Conservation (phyloP, 1,284 basidiomycete genomes). For the Ceratorhiza oryzae-sativae region DNA sequence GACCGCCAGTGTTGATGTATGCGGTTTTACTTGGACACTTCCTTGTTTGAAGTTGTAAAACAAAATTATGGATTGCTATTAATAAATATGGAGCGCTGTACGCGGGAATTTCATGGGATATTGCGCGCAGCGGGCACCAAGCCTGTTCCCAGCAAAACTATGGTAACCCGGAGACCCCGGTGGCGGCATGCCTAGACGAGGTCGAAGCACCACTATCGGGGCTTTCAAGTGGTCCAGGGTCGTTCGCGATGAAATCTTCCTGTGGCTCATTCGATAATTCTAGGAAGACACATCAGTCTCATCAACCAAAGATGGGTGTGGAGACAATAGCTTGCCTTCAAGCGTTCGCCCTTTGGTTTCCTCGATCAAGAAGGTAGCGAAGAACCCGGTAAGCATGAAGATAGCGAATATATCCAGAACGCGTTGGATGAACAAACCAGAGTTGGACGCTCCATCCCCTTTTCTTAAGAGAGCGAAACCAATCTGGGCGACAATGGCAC, state of each 20-base stretch:
- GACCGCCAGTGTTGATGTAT: no score
- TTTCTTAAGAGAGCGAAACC: slow-evolving; percentile 75
- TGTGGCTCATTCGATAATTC: slow-evolving; percentile 44
- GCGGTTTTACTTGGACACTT: no score
- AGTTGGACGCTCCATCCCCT: slow-evolving; percentile 59
- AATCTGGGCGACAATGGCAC: slow-evolving; percentile 83
- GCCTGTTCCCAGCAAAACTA: no score
- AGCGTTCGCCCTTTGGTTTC: slow-evolving; percentile 75
- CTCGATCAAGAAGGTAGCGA: slow-evolving; percentile 76
- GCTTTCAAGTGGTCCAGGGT: slow-evolving; percentile 21
- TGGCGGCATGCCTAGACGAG: no score
- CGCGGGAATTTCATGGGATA: no score
- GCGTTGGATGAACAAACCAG: slow-evolving; percentile 57
- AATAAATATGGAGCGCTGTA: no score
- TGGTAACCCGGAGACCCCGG: no score
- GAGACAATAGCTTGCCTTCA: slow-evolving; percentile 57
- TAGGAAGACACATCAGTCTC: no score
- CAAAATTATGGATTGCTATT: no score
- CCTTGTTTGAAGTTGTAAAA: no score
- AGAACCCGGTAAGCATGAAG: slow-evolving; percentile 82
- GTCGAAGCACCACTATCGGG: slow-evolving; percentile 6
- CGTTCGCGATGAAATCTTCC: slow-evolving; percentile 43
- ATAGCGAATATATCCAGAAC: slow-evolving; percentile 75
- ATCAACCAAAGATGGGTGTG: no score
- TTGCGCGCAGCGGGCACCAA: no score